phyloP scores from a whole-genome alignment of 495 filamentous ascomycete species.

The Penicillium maclennaniae region DNA sequence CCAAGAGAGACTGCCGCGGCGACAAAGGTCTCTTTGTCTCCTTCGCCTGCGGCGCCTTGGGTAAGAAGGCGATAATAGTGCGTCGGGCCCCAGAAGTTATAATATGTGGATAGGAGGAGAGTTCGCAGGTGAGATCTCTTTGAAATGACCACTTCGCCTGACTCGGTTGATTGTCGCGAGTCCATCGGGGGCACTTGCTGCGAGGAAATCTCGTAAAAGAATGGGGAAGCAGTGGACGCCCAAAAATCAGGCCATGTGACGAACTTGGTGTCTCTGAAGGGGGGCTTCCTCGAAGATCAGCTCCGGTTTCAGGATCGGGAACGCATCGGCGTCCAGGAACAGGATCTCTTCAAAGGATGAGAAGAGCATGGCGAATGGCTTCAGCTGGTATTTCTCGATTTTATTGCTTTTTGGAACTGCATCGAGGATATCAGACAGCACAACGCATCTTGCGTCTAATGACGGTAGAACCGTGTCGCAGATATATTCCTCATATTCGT shows the following conservation, averaged over 20 bases:
- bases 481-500: conserved; percentile 45
- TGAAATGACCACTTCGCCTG: conserved; percentile 51
- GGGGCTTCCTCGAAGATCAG: conserved; percentile 41
- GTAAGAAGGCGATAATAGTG: conserved; percentile 51
- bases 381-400: conserved; percentile 49
- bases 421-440: conserved; percentile 29
- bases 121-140: conserved; percentile 44
- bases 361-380: conserved; percentile 51
- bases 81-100: conserved; percentile 53
- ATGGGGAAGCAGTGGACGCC: conserved; percentile 42
- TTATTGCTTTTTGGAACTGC: conserved; percentile 21
- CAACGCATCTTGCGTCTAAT: conserved; percentile 47
- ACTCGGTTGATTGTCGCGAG: conserved; percentile 42
- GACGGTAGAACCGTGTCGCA: conserved; percentile 46
- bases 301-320: conserved; percentile 46
- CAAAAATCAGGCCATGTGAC: conserved; percentile 58
- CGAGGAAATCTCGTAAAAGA: conserved; percentile 48
- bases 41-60: conserved; percentile 51
- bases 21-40: conserved; percentile 58
- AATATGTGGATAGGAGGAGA: conserved; percentile 54
- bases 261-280: conserved; percentile 43
- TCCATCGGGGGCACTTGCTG: conserved; percentile 25
- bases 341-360: conserved; percentile 53
- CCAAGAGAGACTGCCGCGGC: conserved; percentile 43
- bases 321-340: conserved; percentile 52